These are phyloP conservation scores for Vanrija humicola DNA, from an alignment of 1,284 basidiomycete species.

Conservation along the genomic window DNA sequence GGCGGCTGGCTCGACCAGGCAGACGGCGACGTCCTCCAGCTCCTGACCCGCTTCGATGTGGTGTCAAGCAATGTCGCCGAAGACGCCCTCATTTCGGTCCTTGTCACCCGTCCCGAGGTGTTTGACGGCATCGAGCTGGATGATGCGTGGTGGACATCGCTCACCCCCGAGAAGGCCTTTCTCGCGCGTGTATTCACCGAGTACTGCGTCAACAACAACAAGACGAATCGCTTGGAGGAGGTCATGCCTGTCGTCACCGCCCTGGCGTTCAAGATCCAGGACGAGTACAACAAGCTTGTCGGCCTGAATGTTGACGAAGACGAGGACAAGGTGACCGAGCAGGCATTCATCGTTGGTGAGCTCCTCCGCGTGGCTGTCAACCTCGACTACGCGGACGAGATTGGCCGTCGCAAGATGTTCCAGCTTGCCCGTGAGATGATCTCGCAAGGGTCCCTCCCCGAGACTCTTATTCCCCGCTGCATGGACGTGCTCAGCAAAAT, in stretches of 20 bases:
- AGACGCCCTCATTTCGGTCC: constrained; percentile 63
- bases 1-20: constrained; percentile 67
- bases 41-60: constrained; percentile 65
- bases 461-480: constrained; percentile 70
- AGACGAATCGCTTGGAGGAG: constrained; percentile 66
- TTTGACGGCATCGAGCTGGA: constrained; percentile 67
- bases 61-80: constrained; percentile 59
- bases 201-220: constrained; percentile 64
- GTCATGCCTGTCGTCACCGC: constrained; percentile 84
- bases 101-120: constrained; percentile 59
- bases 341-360: constrained; percentile 74
- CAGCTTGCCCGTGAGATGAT: constrained; percentile 84
- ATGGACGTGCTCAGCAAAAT: constrained; percentile 84
- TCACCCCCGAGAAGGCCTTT: constrained; percentile 79
- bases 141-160: constrained; percentile 65
- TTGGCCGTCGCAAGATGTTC: constrained; percentile 89
- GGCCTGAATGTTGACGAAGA: constrained; percentile 49
- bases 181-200: constrained; percentile 81
- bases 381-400: constrained; percentile 91
- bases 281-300: constrained; percentile 69
- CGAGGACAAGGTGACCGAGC: constrained; percentile 51
- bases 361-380: constrained; percentile 75
- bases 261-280: constrained; percentile 80
- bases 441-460: constrained; percentile 72
- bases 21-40: constrained; percentile 55